Base-by-base conservation (phyloP, 225 moss, liverwort and hornwort genomes). In the Sphagnum contortum region DNA sequence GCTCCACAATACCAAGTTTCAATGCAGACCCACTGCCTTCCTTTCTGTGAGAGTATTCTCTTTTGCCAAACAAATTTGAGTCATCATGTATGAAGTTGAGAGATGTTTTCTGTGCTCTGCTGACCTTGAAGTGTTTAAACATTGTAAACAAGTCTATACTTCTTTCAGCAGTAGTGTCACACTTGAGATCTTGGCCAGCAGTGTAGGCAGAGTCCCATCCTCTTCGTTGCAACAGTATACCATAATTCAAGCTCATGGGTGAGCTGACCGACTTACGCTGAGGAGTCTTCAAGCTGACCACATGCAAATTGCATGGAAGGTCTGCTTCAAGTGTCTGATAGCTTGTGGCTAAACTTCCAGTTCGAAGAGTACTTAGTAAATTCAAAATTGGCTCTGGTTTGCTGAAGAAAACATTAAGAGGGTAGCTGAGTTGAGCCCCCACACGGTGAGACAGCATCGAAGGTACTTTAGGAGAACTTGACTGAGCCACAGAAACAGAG, bases 371-470 rank as follows among this genome's bases (percentile, higher is more conserved):
- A 3, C 67, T 69, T 71, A 82, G 82, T 14, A 88, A 66, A 54
- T 71, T 72, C 12, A 72, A 71, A 55, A 85, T 86, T 10, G 81
- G 71, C 73, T 98, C 88, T 4, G 76, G 85, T 46, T 68, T 80
- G 71, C 87, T 88, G 48, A 99, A 75, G 69, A 93, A 99, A 3
- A 80, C 77, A 44, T 99, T 93, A 48, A 89, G 49, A 12, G 98
- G 98, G 80, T 99, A 86, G 64, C 93, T 83, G 29, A 99, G 87
- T 58, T 86, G 86, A 12, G 86, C 82, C 50, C 85, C 89, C 53
- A 89, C 82, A 47, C 87, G 82, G 73, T 99, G 91, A 46, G 98
- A 98, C 69, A 99, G 86, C 53, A 99, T 81, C 47, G 98, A 99
- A 46, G 89, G 89, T 46, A 62, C 64, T 9, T 82, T 55, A 14